phyloP scores from a whole-genome alignment of 2,329 filamentous ascomycete species.

The Blumeriella jaapii region DNA sequence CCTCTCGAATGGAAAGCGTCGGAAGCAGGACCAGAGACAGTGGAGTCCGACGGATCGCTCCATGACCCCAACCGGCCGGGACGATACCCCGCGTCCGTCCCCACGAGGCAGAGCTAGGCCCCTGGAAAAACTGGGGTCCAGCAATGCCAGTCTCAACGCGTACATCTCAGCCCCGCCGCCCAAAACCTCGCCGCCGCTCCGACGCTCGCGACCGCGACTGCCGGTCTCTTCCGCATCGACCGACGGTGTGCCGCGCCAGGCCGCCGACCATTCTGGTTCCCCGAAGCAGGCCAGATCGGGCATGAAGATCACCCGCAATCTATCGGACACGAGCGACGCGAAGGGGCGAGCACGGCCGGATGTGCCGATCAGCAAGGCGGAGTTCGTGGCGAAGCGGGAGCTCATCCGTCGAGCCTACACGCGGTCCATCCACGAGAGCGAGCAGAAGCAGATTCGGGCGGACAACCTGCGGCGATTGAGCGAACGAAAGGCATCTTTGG shows the following conservation, averaged over 20 bases:
- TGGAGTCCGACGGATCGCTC: slow-evolving; percentile 24
- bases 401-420: slow-evolving; percentile 78
- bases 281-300: slow-evolving; percentile 19
- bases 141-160: slow-evolving; percentile 51
- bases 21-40: slow-evolving; percentile 19
- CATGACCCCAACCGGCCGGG: slow-evolving; percentile 30
- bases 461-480: slow-evolving; percentile 30
- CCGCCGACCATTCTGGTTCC: slow-evolving; percentile 35
- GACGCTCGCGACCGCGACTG: slow-evolving; percentile 72
- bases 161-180: slow-evolving; percentile 60
- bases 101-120: slow-evolving; percentile 17
- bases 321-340: slow-evolving; percentile 19
- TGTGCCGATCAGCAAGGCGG: slow-evolving; percentile 49
- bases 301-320: slow-evolving; percentile 22
- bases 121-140: slow-evolving; percentile 14
- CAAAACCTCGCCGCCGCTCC: slow-evolving; percentile 65
- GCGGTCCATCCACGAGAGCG: slow-evolving; percentile 66
- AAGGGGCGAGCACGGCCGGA: slow-evolving; percentile 39
- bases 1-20: slow-evolving; percentile 26
- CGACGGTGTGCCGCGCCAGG: slow-evolving; percentile 56
- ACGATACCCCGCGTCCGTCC: slow-evolving; percentile 32
- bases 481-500: slow-evolving; percentile 14
- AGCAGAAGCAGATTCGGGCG: slow-evolving; percentile 39
- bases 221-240: slow-evolving; percentile 66
- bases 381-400: slow-evolving; percentile 73